These are phyloP conservation scores for Beauveria scarabaeidicola DNA, from an alignment of 2,329 filamentous ascomycete genomes.

Conservation along the genomic window DNA sequence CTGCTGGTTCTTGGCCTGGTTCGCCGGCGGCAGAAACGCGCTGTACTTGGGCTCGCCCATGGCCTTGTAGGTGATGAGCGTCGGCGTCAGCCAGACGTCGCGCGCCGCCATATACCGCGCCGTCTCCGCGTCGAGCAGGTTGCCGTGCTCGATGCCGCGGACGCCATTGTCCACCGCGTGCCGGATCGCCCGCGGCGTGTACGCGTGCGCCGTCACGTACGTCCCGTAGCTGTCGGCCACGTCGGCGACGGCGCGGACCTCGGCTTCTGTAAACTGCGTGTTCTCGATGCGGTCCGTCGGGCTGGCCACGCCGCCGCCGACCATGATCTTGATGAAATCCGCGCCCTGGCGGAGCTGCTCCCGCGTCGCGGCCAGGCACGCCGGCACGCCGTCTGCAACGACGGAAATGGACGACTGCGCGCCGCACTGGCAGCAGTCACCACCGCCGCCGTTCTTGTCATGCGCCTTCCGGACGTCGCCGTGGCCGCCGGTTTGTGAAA, in stretches of 20 bases:
- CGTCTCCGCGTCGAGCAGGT: slow-evolving; percentile 33
- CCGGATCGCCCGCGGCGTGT: slow-evolving; percentile 45
- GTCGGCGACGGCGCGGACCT: slow-evolving; percentile 45
- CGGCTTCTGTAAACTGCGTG: slow-evolving; percentile 47
- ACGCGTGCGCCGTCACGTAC: slow-evolving; percentile 50
- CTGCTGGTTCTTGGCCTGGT: slow-evolving; percentile 40
- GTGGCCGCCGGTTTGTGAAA: slow-evolving; percentile 52
- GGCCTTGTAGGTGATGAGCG: slow-evolving; percentile 42
- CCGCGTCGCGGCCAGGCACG: slow-evolving; percentile 42
- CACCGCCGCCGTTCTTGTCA: slow-evolving; percentile 43
- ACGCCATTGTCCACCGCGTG: slow-evolving; percentile 49
- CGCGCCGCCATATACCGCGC: slow-evolving; percentile 42
- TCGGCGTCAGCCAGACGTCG: slow-evolving; percentile 43
- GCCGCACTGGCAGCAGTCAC: slow-evolving; percentile 34
- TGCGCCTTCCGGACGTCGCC: slow-evolving; percentile 41
- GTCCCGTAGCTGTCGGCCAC: slow-evolving; percentile 40
- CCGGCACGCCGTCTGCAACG: slow-evolving; percentile 45
- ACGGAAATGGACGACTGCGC: slow-evolving; percentile 26
- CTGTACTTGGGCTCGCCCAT: slow-evolving; percentile 36
- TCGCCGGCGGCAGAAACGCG: slow-evolving; percentile 34
- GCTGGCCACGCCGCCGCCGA: slow-evolving; percentile 46
- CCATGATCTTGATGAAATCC: slow-evolving; percentile 57
- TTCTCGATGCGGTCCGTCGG: slow-evolving; percentile 46
- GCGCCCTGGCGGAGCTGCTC: slow-evolving; percentile 48
- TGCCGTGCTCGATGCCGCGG: slow-evolving; percentile 41